Evolutionary conservation across 73 alveolate species (phyloP).

Genomic region (Symbiodinium pilosum): DNA sequence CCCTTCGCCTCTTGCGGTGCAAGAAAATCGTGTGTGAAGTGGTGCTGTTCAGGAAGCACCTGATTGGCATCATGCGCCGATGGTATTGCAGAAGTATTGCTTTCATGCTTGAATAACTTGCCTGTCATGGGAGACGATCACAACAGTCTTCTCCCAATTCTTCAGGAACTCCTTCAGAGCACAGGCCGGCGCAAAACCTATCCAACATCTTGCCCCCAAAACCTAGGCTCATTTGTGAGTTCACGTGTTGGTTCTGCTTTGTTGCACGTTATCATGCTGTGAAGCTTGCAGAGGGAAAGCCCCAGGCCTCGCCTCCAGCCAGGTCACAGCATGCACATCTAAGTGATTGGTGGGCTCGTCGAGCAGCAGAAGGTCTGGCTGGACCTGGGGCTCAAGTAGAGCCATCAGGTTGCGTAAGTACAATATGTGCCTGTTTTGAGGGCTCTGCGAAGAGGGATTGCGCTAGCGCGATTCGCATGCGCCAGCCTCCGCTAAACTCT

Average conservation of each 20-base stretch:
- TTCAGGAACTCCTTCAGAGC: constrained; percentile 51
- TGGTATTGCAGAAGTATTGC: no score
- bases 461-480: constrained; percentile 99
- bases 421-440: background rate
- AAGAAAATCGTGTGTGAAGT: constrained; percentile 91
- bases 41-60: constrained; percentile 95
- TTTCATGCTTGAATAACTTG: background rate
- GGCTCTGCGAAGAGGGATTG: constrained; percentile 97
- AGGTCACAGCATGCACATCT: constrained; percentile 99
- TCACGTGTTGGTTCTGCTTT: no score
- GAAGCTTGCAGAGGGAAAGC: background rate
- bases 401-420: no score
- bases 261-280: no score
- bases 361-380: constrained; percentile 98
- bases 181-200: background rate
- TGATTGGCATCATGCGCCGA: background rate
- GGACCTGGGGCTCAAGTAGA: constrained; percentile 46
- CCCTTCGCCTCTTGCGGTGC: constrained; percentile 94
- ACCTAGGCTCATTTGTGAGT: no score
- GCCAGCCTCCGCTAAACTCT: constrained; percentile 98
- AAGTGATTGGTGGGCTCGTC: constrained; percentile 99
- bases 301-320: constrained; percentile 97
- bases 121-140: constrained; percentile 95
- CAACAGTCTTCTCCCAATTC: constrained; percentile 85
- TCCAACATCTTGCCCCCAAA: no score